These are phyloP conservation scores for Thelonectria olida DNA, from an alignment of 2,329 filamentous ascomycete genomes.

Conservation along the genomic window DNA sequence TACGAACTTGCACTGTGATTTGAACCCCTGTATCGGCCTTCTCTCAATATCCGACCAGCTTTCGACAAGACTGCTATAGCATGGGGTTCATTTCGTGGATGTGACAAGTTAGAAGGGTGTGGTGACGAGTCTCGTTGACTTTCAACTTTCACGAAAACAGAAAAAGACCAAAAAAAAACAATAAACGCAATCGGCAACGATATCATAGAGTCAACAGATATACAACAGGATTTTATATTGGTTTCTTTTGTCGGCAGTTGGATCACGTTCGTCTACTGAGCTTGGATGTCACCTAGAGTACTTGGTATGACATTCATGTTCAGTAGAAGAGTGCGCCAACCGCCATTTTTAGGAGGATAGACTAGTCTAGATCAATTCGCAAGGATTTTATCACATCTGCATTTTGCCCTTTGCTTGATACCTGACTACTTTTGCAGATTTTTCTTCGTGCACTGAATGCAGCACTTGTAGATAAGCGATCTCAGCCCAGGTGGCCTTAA, in stretches of 20 bases:
- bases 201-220: neutral
- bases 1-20: too few relatives aligned
- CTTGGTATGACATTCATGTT: too few relatives aligned
- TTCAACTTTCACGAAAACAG: neutral
- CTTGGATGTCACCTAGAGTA: neutral
- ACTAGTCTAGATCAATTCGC: neutral
- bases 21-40: too few relatives aligned
- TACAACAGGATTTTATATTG: neutral
- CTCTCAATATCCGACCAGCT: too few relatives aligned
- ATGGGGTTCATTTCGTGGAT: too few relatives aligned
- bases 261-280: neutral
- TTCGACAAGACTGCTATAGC: too few relatives aligned
- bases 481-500: too few relatives aligned
- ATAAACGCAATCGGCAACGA: neutral
- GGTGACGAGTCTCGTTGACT: neutral
- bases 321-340: neutral
- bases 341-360: neutral
- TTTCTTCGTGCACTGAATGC: too few relatives aligned
- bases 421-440: neutral
- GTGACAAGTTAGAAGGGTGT: too few relatives aligned
- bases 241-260: neutral
- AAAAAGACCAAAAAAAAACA: neutral
- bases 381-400: neutral
- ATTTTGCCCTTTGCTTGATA: neutral
- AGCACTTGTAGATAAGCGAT: too few relatives aligned